Conservation (phyloP, 345 rosid genomes). For the Bretschneidera sinensis region DNA sequence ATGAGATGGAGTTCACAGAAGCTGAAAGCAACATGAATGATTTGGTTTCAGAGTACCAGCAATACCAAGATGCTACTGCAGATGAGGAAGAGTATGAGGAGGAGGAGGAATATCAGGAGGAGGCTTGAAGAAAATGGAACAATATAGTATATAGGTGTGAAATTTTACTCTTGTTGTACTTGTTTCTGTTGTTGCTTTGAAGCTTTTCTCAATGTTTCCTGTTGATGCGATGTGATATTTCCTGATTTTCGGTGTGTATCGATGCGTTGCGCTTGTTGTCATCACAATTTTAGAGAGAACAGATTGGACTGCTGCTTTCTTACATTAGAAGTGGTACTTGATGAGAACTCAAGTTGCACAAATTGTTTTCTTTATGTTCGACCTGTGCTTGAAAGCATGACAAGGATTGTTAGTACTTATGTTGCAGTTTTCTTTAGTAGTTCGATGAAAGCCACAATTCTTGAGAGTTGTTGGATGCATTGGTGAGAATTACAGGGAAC, state of each 20-base stretch:
- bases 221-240: not conserved
- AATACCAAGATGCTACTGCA: conserved; percentile 79
- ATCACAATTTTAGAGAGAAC: not conserved
- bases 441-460: too few species aligned
- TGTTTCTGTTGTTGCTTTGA: not conserved
- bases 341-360: too few species aligned
- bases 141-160: not conserved
- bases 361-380: not conserved
- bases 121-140: conserved; percentile 19
- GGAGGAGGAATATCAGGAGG: conserved; percentile 47
- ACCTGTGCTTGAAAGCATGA: too few species aligned
- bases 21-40: conserved; percentile 85
- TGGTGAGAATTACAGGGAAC: too few species aligned
- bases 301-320: not conserved
- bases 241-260: not conserved
- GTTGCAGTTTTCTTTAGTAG: too few species aligned
- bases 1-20: conserved; percentile 83
- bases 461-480: too few species aligned
- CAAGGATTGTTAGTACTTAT: too few species aligned
- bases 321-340: too few species aligned
- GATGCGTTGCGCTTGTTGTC: not conserved
- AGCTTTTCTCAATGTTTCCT: not conserved
- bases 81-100: conserved; percentile 74
- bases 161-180: not conserved
- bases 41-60: conserved; percentile 75